Conservation (phyloP, 116 monocot species). For the Trichopus zeylanicus region DNA sequence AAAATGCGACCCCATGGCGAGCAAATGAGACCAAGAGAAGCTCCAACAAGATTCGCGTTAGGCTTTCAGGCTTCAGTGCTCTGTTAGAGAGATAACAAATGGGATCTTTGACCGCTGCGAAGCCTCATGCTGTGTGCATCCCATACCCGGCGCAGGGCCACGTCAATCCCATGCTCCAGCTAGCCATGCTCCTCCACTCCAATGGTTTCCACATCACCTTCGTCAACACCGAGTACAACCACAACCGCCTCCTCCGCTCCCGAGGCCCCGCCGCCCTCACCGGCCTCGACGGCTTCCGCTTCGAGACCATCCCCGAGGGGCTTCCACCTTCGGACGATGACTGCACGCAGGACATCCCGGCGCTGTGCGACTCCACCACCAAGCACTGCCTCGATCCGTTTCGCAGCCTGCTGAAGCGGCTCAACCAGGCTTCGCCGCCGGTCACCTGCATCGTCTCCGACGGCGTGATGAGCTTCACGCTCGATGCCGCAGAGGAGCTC, state of each 20-base stretch:
- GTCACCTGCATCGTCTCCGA: slow-evolving; percentile 6
- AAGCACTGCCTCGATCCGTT: slow-evolving; percentile 1
- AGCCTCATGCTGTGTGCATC: slow-evolving; percentile 8
- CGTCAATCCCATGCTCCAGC: slow-evolving; percentile 4
- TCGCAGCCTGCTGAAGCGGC: not conserved
- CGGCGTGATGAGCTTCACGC: slow-evolving; percentile 2
- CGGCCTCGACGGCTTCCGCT: not conserved
- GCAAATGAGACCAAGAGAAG: too few species aligned
- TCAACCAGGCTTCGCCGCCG: not conserved
- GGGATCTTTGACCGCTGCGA: not conserved
- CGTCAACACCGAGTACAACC: slow-evolving; percentile 44
- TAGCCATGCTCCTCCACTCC: slow-evolving; percentile 7
- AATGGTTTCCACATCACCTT: slow-evolving; percentile 39
- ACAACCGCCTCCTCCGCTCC: slow-evolving; percentile 10
- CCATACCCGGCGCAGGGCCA: slow-evolving; percentile 9
- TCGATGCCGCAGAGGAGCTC: slow-evolving; percentile 3
- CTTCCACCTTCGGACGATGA: slow-evolving; percentile 1
- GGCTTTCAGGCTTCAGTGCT: too few species aligned
- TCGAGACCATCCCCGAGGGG: slow-evolving; percentile 6
- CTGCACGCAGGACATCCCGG: slow-evolving; percentile 2
- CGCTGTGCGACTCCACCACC: not conserved
- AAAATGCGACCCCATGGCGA: too few species aligned
- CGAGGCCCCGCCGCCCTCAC: not conserved
- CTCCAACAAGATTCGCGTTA: too few species aligned
- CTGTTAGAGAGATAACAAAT: not conserved